Base-by-base conservation (phyloP, 106 monocot genomes). In the Dendrobium officinale region DNA sequence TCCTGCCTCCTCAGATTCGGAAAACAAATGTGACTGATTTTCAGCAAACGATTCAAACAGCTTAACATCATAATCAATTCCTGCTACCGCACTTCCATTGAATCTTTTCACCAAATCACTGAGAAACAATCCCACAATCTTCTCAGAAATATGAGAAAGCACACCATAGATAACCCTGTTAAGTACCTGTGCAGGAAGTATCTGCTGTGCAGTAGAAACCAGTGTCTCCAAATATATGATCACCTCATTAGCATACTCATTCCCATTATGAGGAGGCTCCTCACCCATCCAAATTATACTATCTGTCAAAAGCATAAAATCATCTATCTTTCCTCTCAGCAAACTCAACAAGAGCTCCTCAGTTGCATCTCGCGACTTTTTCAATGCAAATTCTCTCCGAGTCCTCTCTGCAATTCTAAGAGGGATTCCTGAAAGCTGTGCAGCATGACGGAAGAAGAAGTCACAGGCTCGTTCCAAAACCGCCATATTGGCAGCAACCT, bases 401-500 rank as follows among this genome's bases (percentile, higher is more conserved):
- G 88, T 83, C 78, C 86, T 84, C 80, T 91, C 96, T 13, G 83
- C 92, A 49, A 89, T 87, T 73, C 99, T 83, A 1, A 86, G 77
- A 0, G 95, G 93, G 55, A 99, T 94, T 9, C 99, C 99, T 4
- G 90, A 99, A 0, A 93, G 88, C 79, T 88, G 99, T 0, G 91
- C 99, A 17, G 99, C 95, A 75, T 95, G 99, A 20, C 87, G 86
- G 79, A 87, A 93, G 86, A 99, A 99, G 82, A 95, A 99, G 75
- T 91, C 90, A 48, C 99, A 99, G 20, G 99, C 99, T 9, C 99
- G 87, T 83, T 99, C 99, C 43, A 95, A 81, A 6, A 90, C 99
- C 0, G 86, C 84, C 99, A 99, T 99, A 72, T 99, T 99, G 24
- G 99, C 95, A 6, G 95, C 86, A 8, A 93, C 99, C 81, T 95